Evolutionary conservation across 202 grass and related monocot genomes (phyloP).

Genomic region (Schoenoplectus triqueter): DNA sequence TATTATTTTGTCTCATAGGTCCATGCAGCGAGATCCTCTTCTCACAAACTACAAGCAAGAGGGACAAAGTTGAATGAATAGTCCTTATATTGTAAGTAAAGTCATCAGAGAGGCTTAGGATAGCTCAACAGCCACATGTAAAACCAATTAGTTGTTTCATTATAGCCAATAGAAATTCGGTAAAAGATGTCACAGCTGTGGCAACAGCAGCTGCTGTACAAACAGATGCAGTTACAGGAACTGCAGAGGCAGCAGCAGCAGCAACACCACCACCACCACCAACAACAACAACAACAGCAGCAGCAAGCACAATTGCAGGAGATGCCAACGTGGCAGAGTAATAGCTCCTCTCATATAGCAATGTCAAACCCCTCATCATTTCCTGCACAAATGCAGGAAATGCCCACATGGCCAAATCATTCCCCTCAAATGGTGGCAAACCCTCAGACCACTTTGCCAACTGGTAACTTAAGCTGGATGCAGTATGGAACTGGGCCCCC

Average conservation of each 20-base stretch:
- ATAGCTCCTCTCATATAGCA: constrained; percentile 51
- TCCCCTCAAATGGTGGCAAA: constrained; percentile 56
- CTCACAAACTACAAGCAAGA: constrained; percentile 11
- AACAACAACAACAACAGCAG: constrained; percentile 63
- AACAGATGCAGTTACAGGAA: constrained; percentile 85
- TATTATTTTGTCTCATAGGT: constrained; percentile 25
- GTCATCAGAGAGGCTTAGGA: constrained; percentile 18
- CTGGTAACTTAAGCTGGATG: constrained; percentile 65
- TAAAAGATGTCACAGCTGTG: constrained; percentile 75
- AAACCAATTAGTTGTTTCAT: constrained; percentile 61
- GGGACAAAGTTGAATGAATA: constrained; percentile 10
- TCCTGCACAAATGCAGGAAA: constrained; percentile 45
- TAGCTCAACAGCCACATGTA: constrained; percentile 42
- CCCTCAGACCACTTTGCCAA: constrained; percentile 57
- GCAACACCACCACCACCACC: constrained; percentile 43
- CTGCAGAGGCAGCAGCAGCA: constrained; percentile 81
- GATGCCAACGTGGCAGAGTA: constrained; percentile 61
- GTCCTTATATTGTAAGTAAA: constrained; percentile 13
- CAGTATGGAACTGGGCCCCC: constrained; percentile 55
- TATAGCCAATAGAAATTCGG: constrained; percentile 50
- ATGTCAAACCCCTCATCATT: constrained; percentile 47
- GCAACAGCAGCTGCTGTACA: constrained; percentile 94
- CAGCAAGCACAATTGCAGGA: constrained; percentile 58
- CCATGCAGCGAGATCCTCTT: not conserved
- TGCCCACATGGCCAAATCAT: constrained; percentile 60